Evolutionary conservation across 148 eudicot genomes (phyloP), one percentile per base, ranked within the genome.

Genomic region (Rhododendron kiyosumense): DNA sequence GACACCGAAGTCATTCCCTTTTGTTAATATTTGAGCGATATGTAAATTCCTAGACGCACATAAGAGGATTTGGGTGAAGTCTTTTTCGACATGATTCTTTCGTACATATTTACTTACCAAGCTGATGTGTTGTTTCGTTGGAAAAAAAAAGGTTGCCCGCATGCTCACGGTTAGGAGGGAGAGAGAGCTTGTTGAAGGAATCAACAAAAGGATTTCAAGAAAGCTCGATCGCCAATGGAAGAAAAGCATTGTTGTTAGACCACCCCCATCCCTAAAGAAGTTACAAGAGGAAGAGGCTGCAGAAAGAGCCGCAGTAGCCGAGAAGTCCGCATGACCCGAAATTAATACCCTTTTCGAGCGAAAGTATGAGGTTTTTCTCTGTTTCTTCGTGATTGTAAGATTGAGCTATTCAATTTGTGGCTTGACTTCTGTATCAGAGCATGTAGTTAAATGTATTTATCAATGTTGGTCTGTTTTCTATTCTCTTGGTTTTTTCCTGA

Each of bases 161-260:
- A 89, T 95, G 97, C 91, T 95, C 5, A 96, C 98, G 15, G 95
- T 96, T 0, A 95, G 88, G 92, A 89, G 99, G 88, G 98, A 96
- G 88, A 92, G 97, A 83, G 99, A 96, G 92, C 61, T 96, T 22
- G 98, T 92, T 57, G 93, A 96, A 88, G 99, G 99, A 69, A 89
- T 95, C 36, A 92, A 88, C 86, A 95, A 93, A 88, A 95, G 99
- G 90, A 38, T 91, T 84, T 96, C 99, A 17, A 94, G 99, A 88
- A 96, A 96, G 91, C 95, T 94, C 8, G 97, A 96, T 83, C 86
- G 87, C 57, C 87, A 94, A 88, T 96, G 99, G 99, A 94, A 92
- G 92, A 91, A 91, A 85, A 94, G 92, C 91, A 93, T 96, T 73
- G 95, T 93, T 82, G 88, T 92, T 34, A 92, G 93, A 88, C 99